Evolutionary conservation across 805 yeast species (phyloP).

Genomic region (Kurtzmaniella fragi): DNA sequence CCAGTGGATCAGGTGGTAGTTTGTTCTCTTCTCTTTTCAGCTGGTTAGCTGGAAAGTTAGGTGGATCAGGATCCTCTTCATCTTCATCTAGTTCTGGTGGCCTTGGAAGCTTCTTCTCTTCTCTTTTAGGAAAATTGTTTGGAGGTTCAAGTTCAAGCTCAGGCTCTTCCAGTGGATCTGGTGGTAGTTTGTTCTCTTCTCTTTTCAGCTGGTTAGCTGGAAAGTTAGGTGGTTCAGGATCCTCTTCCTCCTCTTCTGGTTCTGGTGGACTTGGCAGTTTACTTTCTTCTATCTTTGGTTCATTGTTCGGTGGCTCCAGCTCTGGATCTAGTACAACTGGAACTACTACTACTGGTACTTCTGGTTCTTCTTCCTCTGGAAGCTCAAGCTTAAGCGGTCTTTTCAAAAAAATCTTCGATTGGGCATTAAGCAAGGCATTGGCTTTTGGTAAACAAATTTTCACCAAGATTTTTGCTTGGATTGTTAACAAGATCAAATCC

Average conservation of each 20-base stretch:
- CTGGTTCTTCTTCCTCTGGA: slow-evolving; percentile 5
- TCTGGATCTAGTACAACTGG: slow-evolving; percentile 1
- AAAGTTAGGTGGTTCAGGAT: neutral
- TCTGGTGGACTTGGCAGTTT: slow-evolving; percentile 1
- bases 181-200: neutral
- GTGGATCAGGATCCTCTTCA: slow-evolving; percentile 4
- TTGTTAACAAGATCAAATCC: neutral
- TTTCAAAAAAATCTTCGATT: too few relatives aligned
- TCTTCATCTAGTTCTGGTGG: neutral
- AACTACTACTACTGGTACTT: slow-evolving; percentile 5
- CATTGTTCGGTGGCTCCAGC: slow-evolving; percentile 5
- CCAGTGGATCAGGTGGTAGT: neutral
- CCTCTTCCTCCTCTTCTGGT: slow-evolving; percentile 4
- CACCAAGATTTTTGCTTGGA: too few relatives aligned
- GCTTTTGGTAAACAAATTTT: too few relatives aligned
- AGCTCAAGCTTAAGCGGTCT: slow-evolving; percentile 1
- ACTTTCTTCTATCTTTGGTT: slow-evolving; percentile 8
- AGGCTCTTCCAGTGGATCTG: neutral
- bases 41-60: neutral
- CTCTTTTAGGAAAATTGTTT: neutral
- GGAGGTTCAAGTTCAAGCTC: too few relatives aligned
- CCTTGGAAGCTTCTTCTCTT: slow-evolving; percentile 3
- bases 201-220: too few relatives aligned
- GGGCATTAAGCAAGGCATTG: too few relatives aligned
- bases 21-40: neutral